Evolutionary conservation across 345 rosid genomes (phyloP).

Genomic region (Salix brachista): DNA sequence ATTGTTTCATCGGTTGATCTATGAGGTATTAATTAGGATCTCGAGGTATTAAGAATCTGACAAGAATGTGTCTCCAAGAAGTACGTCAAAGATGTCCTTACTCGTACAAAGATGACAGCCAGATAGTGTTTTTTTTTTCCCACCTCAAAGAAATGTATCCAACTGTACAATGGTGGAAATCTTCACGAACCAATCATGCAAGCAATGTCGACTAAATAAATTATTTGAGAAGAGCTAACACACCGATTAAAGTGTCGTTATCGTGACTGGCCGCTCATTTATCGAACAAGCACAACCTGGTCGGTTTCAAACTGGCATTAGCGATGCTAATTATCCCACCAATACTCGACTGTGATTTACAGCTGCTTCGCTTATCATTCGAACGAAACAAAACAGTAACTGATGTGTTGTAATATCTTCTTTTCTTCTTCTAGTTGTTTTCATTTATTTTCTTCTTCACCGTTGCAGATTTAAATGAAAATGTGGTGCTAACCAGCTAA

Average conservation of each 20-base stretch:
- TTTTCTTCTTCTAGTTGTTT: background rate
- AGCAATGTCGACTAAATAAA: background rate
- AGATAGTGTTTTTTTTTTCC: background rate
- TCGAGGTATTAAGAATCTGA: background rate
- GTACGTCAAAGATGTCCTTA: background rate
- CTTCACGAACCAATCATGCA: constrained; percentile 10
- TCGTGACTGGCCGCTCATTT: background rate
- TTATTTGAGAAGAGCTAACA: constrained; percentile 1
- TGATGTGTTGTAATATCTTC: background rate
- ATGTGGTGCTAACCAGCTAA: constrained; percentile 7
- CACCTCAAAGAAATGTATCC: background rate
- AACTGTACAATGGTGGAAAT: background rate
- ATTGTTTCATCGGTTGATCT: background rate
- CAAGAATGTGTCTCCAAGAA: background rate
- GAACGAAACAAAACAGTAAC: background rate
- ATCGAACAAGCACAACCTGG: background rate
- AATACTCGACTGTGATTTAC: background rate
- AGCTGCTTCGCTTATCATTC: background rate
- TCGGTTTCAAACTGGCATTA: constrained; percentile 3
- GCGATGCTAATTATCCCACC: background rate
- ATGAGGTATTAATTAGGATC: background rate
- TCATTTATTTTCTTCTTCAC: background rate
- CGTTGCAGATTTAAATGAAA: background rate
- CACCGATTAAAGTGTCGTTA: background rate
- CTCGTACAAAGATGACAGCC: background rate